These are phyloP conservation scores for Leptodermis oblonga DNA, from an alignment of 257 asterid genomes.

Conservation along the genomic window DNA sequence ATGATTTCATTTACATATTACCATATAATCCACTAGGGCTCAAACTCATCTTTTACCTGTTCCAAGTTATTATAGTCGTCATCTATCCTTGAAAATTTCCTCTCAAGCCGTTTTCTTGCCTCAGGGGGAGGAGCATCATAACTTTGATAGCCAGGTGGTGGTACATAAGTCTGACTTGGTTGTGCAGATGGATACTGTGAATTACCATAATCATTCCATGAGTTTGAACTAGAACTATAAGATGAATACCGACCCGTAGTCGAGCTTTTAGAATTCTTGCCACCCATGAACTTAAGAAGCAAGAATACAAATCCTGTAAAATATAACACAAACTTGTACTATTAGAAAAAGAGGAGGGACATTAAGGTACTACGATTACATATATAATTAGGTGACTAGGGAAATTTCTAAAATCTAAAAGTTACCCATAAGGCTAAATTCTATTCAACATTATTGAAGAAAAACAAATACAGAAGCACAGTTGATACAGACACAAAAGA, in stretches of 20 bases:
- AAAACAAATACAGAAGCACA: not conserved
- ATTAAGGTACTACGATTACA: not conserved
- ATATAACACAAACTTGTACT: not conserved
- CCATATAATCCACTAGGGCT: not conserved
- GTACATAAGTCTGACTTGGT: slow-evolving; percentile 45
- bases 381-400: not conserved
- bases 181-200: slow-evolving; percentile 54
- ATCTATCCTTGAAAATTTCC: slow-evolving; percentile 80
- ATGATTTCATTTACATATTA: too few species aligned
- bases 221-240: slow-evolving; percentile 57
- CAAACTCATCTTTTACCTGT: slow-evolving; percentile 42
- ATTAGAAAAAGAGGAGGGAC: not conserved
- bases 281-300: slow-evolving; percentile 53
- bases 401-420: not conserved
- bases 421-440: not conserved
- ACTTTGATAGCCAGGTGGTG: slow-evolving; percentile 43
- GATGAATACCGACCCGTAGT: slow-evolving; percentile 65
- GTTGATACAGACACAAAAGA: not conserved
- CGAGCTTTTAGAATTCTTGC: slow-evolving; percentile 65
- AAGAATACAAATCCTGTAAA: slow-evolving; percentile 3
- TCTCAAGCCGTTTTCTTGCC: slow-evolving; percentile 55
- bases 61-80: slow-evolving; percentile 72
- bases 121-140: slow-evolving; percentile 54
- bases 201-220: slow-evolving; percentile 39
- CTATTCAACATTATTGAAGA: not conserved